Percentiles rank a stretch among this genome's conserved stretches.
These are phyloP conservation scores for Lonicera japonica DNA, from an alignment of 129 eudicot genomes.

Conservation along the genomic window DNA sequence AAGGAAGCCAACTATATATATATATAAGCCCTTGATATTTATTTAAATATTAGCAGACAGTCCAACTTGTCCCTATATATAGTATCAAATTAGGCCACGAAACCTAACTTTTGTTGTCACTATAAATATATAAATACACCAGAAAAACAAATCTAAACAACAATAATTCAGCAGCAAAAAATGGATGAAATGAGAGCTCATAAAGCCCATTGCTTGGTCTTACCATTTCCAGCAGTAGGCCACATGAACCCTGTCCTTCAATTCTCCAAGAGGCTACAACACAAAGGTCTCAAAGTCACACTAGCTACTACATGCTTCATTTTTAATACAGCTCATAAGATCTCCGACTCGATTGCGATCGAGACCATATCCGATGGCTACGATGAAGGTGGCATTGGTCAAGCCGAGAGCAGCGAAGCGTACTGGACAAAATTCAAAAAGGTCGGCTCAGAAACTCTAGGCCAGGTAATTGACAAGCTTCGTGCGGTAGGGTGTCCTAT, in stretches of 20 bases:
- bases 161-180: too few species aligned
- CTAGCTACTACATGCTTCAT: background rate
- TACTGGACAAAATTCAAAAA: background rate
- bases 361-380: background rate
- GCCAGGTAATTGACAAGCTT: background rate
- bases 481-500: too few species aligned
- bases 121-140: too few species aligned
- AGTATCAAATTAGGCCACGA: too few species aligned
- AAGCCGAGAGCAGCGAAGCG: background rate
- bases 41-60: too few species aligned
- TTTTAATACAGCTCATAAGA: background rate
- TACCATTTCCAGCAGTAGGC: background rate
- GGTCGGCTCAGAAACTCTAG: background rate
- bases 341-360: background rate
- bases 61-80: too few species aligned
- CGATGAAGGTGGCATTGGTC: background rate
- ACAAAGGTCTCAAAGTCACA: background rate
- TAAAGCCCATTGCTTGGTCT: background rate
- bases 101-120: too few species aligned
- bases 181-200: too few species aligned
- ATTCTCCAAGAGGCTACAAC: background rate
- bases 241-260: background rate
- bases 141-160: too few species aligned
- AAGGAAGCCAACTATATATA: too few species aligned
- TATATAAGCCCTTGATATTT: too few species aligned